Conservation (phyloP, 2,329 filamentous ascomycete species). For the Parascedosporium putredinis region DNA sequence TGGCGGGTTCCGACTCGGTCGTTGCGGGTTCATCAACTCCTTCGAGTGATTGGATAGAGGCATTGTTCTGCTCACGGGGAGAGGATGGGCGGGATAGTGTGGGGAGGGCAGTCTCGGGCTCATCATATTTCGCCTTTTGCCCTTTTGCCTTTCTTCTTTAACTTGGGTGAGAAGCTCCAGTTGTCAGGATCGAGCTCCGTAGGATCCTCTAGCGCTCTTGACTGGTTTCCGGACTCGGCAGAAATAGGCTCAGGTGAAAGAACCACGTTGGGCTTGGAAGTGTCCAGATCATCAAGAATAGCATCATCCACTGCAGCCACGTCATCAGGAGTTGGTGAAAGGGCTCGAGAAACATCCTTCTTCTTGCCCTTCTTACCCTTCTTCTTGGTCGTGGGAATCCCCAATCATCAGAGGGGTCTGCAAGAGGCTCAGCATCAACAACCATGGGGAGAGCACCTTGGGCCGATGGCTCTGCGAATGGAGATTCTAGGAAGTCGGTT, state of each 20-base stretch:
- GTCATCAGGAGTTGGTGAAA: background rate
- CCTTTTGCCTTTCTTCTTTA: slow-evolving; percentile 9
- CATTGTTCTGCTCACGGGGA: background rate
- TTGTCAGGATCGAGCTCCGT: background rate
- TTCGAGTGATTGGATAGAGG: background rate
- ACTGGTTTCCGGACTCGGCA: background rate
- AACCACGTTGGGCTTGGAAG: background rate
- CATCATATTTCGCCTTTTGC: background rate
- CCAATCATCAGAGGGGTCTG: slow-evolving; percentile 1
- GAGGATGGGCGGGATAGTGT: background rate
- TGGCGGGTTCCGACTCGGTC: background rate
- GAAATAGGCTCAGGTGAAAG: background rate
- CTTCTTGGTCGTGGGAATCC: slow-evolving; percentile 13
- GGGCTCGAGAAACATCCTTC: background rate
- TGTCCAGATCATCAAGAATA: background rate
- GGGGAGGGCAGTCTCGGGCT: background rate
- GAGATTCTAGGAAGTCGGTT: background rate
- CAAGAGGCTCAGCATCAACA: background rate
- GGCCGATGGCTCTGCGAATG: background rate
- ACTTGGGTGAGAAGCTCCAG: background rate
- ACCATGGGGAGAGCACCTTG: background rate
- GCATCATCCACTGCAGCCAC: background rate
- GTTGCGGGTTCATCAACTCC: background rate
- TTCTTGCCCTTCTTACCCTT: slow-evolving; percentile 10
- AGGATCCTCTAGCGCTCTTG: background rate